phyloP scores from a whole-genome alignment of 2,329 filamentous ascomycete species.

The Plectosphaerella cucumerina region DNA sequence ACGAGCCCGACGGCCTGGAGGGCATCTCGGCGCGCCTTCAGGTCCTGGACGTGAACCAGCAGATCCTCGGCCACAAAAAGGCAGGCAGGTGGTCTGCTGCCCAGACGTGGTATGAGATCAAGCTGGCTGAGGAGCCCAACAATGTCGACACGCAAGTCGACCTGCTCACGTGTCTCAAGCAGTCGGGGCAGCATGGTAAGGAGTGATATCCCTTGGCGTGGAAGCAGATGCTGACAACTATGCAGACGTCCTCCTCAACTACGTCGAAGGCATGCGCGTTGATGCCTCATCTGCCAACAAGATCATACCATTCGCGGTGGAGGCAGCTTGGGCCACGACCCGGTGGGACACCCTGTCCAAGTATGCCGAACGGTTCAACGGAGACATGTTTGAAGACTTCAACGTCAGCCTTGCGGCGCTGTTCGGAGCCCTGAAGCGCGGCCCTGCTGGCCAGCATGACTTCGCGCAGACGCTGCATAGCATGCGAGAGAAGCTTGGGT shows the following conservation, averaged over 20 bases:
- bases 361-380: slow-evolving; percentile 55
- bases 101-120: slow-evolving; percentile 96
- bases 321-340: slow-evolving; percentile 86
- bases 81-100: slow-evolving; percentile 91
- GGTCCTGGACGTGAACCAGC: slow-evolving; percentile 86
- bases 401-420: slow-evolving; percentile 69
- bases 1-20: slow-evolving; percentile 94
- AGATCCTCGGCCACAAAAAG: slow-evolving; percentile 88
- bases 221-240: slow-evolving; percentile 9
- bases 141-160: slow-evolving; percentile 77
- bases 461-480: slow-evolving; percentile 56
- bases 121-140: slow-evolving; percentile 73
- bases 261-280: slow-evolving; percentile 71
- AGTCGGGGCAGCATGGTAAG: slow-evolving; percentile 90
- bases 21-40: slow-evolving; percentile 86
- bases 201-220: slow-evolving; percentile 2
- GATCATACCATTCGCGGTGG: slow-evolving; percentile 78
- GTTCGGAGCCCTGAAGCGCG: slow-evolving; percentile 56
- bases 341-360: slow-evolving; percentile 73
- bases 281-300: slow-evolving; percentile 49
- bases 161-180: slow-evolving; percentile 81
- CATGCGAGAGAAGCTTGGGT: slow-evolving; percentile 67
- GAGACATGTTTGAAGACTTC: slow-evolving; percentile 61
- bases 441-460: slow-evolving; percentile 37
- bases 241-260: slow-evolving; percentile 77